Evolutionary conservation across 1,139 yeast species (phyloP), one percentile per base, ranked within the genome.

Genomic region (Yamadazyma spencermartinsiae): DNA sequence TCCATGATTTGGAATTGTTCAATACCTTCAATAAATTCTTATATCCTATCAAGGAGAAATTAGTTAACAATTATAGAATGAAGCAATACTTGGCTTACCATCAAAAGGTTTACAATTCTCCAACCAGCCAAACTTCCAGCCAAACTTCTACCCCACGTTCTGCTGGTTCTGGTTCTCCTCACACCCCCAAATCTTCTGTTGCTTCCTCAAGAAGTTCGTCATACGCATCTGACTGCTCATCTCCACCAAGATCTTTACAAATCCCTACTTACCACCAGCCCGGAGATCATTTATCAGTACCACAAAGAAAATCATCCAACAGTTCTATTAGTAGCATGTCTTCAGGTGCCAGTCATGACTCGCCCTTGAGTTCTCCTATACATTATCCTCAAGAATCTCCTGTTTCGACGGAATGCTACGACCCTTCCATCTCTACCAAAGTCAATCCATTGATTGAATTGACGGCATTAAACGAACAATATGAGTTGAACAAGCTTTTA

Each of bases 11-110:
- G 14, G 88, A 82, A 45, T 68, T 84, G 58, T 55, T 68, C 37
- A 58, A 55, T 20, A 69, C 68, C 33, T 67, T 82, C 52, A 68
- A 63, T 44, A 60, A 68, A 43, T 76, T 82, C 65, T 67, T 82
- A 48, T 79, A 75, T 33, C 89, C 89, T 38, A 80, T 83, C 60
- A 78, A 74, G 51, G 63, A 63, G 36, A 86, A 80, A 47, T 60
- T 82, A 54, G 68, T 72, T 56, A 72, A 58, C 45, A 47, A 63
- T 13, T 55, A 58, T 45, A 67, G 65, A 58, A 55, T 70, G 65
- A 62, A 65, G 46, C 58, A 55, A 45, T 67, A 55, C 51, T 52
- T 67, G 42, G 45, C 51, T 33, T 54, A 58, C 34, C 67, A 63
- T 46, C 42, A 38, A 32, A 46, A 41, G 31, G 21, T 32, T 18